Base-by-base conservation (phyloP, 2,329 filamentous ascomycete genomes). In the Calonectria pteridis region DNA sequence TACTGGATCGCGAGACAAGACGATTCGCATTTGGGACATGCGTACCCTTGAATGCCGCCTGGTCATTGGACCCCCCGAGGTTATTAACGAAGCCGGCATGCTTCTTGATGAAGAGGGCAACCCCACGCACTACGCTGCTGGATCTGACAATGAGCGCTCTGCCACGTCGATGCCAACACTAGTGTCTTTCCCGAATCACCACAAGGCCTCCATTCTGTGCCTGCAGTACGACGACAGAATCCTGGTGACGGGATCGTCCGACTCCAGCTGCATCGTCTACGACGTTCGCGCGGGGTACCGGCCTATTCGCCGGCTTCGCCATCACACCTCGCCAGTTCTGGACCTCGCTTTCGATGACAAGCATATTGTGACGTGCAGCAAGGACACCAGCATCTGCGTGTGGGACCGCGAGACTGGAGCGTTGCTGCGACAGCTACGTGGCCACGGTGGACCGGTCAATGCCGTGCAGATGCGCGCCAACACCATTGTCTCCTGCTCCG, bases 311-410 rank as follows among this genome's bases (percentile, higher is more conserved):
- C 93, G 95, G 37, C 92, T 99, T 18, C 86, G 87, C 40, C 92
- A 93, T 75, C 97, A 99, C 86, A 91, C 91, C 7, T 95, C 95
- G 5, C 96, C 97, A 66, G 96, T 99, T 49, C 90, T 99, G 18
- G 97, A 99, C 82, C 92, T 99, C 13, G 96, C 95, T 77, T 96
- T 99, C 77, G 95, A 99, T 83, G 91, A 95, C 76, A 93, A 93
- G 79, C 94, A 98, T 85, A 98, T 99, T 80, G 94, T 98, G 65
- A 98, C 96, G 6, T 99, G 97, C 88, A 98, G 95, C 83, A 99
- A 99, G 85, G 97, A 99, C 85, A 92, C 93, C 50, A 96, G 91
- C 75, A 98, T 99, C 82, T 97, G 96, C 82, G 93, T 99, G 29
- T 98, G 96, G 96, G 94, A 98, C 81, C 94, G 97, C 58, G 86